Evolutionary conservation across 2,329 filamentous ascomycete species (phyloP).

Genomic region (Onygena corvina): DNA sequence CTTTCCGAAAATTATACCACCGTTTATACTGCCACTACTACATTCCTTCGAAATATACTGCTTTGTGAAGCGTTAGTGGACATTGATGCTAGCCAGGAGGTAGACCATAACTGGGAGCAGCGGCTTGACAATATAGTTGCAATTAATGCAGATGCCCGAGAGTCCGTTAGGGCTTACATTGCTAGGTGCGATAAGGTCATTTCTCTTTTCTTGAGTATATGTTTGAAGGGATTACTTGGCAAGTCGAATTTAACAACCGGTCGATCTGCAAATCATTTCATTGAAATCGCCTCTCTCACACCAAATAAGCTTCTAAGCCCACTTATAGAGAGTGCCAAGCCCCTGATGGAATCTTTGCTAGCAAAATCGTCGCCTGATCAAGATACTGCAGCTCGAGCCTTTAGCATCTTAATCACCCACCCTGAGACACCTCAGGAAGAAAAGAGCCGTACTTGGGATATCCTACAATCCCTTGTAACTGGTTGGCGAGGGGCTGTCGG

Average conservation of each 20-base stretch:
- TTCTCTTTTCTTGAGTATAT: conserved; percentile 33
- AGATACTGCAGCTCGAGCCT: conserved; percentile 52
- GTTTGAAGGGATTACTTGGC: conserved; percentile 34
- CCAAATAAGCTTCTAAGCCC: conserved; percentile 42
- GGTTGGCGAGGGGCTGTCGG: conserved; percentile 50
- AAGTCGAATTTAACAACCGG: conserved; percentile 31
- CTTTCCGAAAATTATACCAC: background rate
- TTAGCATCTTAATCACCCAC: conserved; percentile 68
- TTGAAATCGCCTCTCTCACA: conserved; percentile 44
- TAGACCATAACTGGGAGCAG: conserved; percentile 57
- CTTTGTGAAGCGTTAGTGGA: conserved; percentile 44
- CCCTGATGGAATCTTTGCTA: conserved; percentile 24
- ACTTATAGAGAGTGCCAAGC: conserved; percentile 47
- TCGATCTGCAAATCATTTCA: conserved; percentile 39
- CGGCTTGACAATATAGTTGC: conserved; percentile 61
- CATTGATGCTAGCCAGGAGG: conserved; percentile 21
- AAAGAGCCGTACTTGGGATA: background rate
- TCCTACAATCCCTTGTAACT: conserved; percentile 11
- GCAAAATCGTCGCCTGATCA: conserved; percentile 28
- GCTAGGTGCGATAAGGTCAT: conserved; percentile 26
- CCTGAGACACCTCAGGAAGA: conserved; percentile 21
- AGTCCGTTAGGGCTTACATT: conserved; percentile 37
- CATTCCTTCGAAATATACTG: conserved; percentile 54
- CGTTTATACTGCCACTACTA: conserved; percentile 52
- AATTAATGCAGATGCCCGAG: conserved; percentile 54